phyloP scores from a whole-genome alignment of 768 basidiomycete genomes.

The Mycena galericulata region DNA sequence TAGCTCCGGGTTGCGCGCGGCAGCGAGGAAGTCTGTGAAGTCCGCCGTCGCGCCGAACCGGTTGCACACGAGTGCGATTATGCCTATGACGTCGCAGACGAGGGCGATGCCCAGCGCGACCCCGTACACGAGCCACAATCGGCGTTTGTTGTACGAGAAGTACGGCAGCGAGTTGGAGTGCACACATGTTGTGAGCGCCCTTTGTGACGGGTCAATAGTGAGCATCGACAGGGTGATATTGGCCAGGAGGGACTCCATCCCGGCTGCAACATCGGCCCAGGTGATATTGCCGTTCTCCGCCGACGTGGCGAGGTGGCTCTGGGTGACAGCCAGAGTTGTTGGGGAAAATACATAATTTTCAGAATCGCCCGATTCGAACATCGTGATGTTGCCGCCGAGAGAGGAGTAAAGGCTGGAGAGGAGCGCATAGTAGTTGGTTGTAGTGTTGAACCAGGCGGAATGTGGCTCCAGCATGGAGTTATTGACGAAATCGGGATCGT shows the following conservation, averaged over 20 bases:
- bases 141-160: constrained; percentile 10
- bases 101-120: constrained; percentile 13
- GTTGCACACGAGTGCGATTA: neutral
- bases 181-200: neutral
- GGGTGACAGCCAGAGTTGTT: neutral
- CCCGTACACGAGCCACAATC: constrained; percentile 19
- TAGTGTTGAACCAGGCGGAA: constrained; percentile 16
- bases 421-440: constrained; percentile 23
- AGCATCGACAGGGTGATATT: constrained; percentile 27
- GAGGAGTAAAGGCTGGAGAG: constrained; percentile 4
- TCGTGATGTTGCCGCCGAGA: constrained; percentile 18
- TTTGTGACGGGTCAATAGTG: constrained; percentile 18
- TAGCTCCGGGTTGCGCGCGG: constrained; percentile 18
- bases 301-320: neutral
- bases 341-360: neutral
- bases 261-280: neutral
- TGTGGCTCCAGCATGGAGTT: neutral
- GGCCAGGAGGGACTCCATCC: constrained; percentile 9
- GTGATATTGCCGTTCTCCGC: constrained; percentile 8
- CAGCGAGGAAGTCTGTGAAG: constrained; percentile 17
- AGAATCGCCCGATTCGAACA: neutral
- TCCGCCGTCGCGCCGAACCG: neutral
- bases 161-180: neutral
- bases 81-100: constrained; percentile 12
- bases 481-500: neutral